A percentile compares a stretch with the other conserved stretches of the same genome.
These are phyloP conservation scores for Globisporangium takayamanum DNA, from an alignment of 352 stramenopile genomes.

Conservation along the genomic window DNA sequence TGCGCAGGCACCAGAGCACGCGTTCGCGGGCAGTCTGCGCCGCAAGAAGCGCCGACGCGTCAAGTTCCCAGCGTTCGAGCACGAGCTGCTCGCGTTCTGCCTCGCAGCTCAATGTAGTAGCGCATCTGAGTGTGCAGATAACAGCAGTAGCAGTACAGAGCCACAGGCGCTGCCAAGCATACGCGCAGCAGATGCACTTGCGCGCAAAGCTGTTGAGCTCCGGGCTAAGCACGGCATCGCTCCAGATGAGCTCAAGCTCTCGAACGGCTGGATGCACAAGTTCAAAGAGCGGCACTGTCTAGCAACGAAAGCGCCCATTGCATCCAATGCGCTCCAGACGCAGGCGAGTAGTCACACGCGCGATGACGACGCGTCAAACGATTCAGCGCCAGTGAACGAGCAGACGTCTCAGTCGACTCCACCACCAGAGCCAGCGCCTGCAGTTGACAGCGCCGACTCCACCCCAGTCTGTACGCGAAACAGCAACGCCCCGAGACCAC, in stretches of 20 bases:
- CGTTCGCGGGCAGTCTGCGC: constrained; percentile 21
- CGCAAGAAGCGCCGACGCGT: constrained; percentile 33
- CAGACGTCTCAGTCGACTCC: too few relatives aligned
- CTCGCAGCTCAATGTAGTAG: constrained; percentile 6
- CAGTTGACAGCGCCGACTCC: too few relatives aligned
- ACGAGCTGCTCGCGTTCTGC: constrained; percentile 27
- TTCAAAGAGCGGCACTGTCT: constrained; percentile 34
- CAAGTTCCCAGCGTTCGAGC: constrained; percentile 38
- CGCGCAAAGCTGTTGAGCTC: constrained; percentile 22
- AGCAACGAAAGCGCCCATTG: not conserved
- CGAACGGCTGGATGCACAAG: constrained; percentile 38
- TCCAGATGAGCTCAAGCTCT: constrained; percentile 31
- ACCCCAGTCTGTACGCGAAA: too few relatives aligned
- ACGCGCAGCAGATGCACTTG: constrained; percentile 23
- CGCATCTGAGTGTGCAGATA: not conserved
- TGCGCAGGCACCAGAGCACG: constrained; percentile 18
- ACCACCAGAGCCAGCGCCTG: too few relatives aligned
- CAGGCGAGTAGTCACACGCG: too few relatives aligned
- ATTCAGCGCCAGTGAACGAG: too few relatives aligned
- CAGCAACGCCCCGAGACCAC: not conserved
- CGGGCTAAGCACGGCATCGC: constrained; percentile 26
- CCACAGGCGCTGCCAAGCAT: not conserved
- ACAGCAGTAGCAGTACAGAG: not conserved
- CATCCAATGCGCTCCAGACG: too few relatives aligned
- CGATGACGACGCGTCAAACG: too few relatives aligned